Base-by-base conservation (phyloP, 2,329 filamentous ascomycete genomes). In the Diaporthe vaccinii region DNA sequence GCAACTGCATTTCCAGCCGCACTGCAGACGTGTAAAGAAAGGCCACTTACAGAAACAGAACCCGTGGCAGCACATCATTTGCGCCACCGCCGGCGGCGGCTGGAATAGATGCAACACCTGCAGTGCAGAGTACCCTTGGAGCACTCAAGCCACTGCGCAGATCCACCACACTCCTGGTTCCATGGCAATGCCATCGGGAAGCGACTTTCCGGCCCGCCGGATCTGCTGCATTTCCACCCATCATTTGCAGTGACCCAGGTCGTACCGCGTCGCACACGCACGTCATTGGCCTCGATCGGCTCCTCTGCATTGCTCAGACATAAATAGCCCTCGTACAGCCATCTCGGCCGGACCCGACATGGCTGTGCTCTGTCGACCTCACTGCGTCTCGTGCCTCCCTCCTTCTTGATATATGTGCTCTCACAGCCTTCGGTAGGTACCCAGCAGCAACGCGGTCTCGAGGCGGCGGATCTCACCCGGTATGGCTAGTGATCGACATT, bases 191-290 rank as follows among this genome's bases (percentile, higher is more conserved):
- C 7, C 6, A 20, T 44, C 36, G 59, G 44, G 22, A 36, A 68
- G 46, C 28, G 14, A 49, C 62, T 53, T 36, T 34, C 44, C 44
- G 62, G 12, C 62, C 62, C 41, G 44, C 44, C 25, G 62, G 28
- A 20, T 68, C 44, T 36, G 44, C 31, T 68, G 62, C 14, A n/a
- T 36, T 68, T 51, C 62, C 62, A 51, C 46, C 46, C 49, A 36
- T 53, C 65, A 68, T 20, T 17, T 41, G 14, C 34, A 25, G 1
- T 41, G 14, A 68, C n/a, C 65, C 49, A 44, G 62, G 62, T 53
- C 31, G 65, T 53, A 25, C 31, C 4, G 28, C 14, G 46, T 68
- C 46, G 62, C 62, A 68, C 62, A 53, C 12, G 22, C 22, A 53
- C 31, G 62, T 53, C 62, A 53, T 22, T 39, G 46, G 62, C 31